A percentile compares a stretch with the other conserved stretches of the same genome.
These are phyloP conservation scores for Marasmius sp. DNA, from an alignment of 1,284 basidiomycete genomes.

Conservation along the genomic window DNA sequence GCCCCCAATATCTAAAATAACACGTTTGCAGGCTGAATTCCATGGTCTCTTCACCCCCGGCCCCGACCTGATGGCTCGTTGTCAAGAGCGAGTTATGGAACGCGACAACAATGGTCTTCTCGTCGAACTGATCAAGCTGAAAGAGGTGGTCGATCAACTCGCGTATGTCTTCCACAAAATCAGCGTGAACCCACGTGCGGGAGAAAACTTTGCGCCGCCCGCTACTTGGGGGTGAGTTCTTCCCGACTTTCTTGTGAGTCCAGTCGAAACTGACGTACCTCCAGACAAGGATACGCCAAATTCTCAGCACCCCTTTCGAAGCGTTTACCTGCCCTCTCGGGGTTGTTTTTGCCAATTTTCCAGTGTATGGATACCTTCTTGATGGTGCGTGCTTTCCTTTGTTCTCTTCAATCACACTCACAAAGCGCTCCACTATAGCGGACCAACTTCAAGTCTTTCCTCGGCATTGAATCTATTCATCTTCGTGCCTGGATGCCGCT, in stretches of 20 bases:
- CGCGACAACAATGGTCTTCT: slow-evolving; percentile 11
- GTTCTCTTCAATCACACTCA: neutral
- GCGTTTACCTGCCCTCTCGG: slow-evolving; percentile 11
- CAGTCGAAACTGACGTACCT: neutral
- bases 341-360: slow-evolving; percentile 12
- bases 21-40: slow-evolving; percentile 5
- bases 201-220: slow-evolving; percentile 6
- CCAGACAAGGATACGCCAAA: slow-evolving; percentile 10
- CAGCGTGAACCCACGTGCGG: slow-evolving; percentile 9
- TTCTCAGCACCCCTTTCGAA: slow-evolving; percentile 12
- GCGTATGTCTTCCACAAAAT: slow-evolving; percentile 14
- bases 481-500: slow-evolving; percentile 15
- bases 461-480: slow-evolving; percentile 12
- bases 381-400: neutral
- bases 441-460: slow-evolving; percentile 12
- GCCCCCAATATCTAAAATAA: neutral
- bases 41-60: slow-evolving; percentile 13
- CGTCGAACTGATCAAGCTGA: slow-evolving; percentile 8
- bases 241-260: neutral
- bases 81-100: slow-evolving; percentile 12
- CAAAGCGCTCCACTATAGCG: neutral
- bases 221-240: slow-evolving; percentile 4
- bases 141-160: slow-evolving; percentile 14
- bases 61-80: slow-evolving; percentile 12
- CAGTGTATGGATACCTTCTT: slow-evolving; percentile 9